Percentiles rank a stretch among this genome's conserved stretches.
Evolutionary conservation across 345 rosid genomes (phyloP).

Genomic region (rapeseed (Brassica napus)): Da-Ae NC_063444.1:50537501-50538000

Average conservation of each 20-base stretch:
- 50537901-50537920: conserved; percentile 41
- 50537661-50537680: background rate
- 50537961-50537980: conserved; percentile 42
- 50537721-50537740: background rate
- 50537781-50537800: conserved; percentile 11
- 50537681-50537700: background rate
- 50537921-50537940: conserved; percentile 41
- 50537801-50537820: background rate
- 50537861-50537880: conserved; percentile 35
- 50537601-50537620: background rate
- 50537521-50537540: conserved; percentile 1
- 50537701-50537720: background rate
- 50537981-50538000: conserved; percentile 36
- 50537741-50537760: conserved; percentile 10
- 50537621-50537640: background rate
- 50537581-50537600: background rate
- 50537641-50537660: background rate
- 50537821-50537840: background rate
- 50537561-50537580: no score
- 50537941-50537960: conserved; percentile 16
- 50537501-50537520: background rate
- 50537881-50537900: conserved; percentile 30
- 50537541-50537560: background rate
- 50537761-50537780: background rate
- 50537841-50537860: conserved; percentile 30